Evolutionary conservation across 139 green algal species (phyloP).

Genomic region (Pleodorina starrii): DNA sequence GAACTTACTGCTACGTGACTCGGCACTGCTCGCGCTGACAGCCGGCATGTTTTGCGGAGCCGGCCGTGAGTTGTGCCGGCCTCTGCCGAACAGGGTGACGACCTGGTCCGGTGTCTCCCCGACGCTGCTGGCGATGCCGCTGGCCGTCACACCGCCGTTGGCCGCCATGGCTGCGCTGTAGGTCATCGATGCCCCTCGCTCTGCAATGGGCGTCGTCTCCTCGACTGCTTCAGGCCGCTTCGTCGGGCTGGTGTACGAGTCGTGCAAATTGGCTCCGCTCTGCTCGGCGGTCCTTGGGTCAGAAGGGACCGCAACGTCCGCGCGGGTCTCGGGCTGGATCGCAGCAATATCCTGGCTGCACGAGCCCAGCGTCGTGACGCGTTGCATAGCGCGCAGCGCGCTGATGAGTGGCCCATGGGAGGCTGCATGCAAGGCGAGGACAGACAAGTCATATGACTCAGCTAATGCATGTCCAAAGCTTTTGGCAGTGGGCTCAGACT

Average conservation of each 20-base stretch:
- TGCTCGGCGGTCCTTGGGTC: background rate
- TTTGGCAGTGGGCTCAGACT: no score
- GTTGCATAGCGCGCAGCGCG: background rate
- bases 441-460: no score
- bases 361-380: background rate
- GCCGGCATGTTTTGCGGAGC: background rate
- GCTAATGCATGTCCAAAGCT: no score
- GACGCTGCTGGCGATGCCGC: background rate
- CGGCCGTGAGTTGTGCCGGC: background rate
- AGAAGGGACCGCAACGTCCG: background rate
- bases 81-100: slow-evolving; percentile 9
- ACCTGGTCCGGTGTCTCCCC: background rate
- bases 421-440: no score
- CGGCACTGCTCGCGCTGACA: background rate
- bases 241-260: background rate
- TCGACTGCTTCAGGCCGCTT: background rate
- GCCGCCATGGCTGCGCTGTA: background rate
- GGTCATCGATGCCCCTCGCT: background rate
- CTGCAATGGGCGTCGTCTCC: background rate
- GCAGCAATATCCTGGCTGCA: background rate
- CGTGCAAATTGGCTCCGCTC: background rate
- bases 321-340: background rate
- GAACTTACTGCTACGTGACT: slow-evolving; percentile 41
- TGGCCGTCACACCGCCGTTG: background rate
- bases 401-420: background rate